Base-by-base conservation (phyloP, 257 asterid genomes). In the Voacanga thouarsii region DNA sequence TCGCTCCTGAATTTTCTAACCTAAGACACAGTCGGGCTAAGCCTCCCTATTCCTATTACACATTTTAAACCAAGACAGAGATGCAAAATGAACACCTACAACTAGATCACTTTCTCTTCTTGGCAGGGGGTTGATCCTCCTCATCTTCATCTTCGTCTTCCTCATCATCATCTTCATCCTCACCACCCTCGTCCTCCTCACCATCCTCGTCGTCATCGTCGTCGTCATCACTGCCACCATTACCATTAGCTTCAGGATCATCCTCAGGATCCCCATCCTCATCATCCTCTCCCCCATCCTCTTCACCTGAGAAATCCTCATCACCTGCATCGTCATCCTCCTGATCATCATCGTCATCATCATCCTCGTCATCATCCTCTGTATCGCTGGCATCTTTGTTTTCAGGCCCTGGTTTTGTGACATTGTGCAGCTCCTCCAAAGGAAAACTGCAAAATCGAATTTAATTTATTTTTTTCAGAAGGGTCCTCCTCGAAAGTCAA, bases 291-390 rank as follows among this genome's bases (percentile, higher is more conserved):
- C 80, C 96, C 14, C 88, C 97, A 55, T 85, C 94, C 80, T 89
- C 97, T 4, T 91, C 97, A 51, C 92, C 97, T 0, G 97, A 91
- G 85, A 93, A 91, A 86, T 91, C 98, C 71, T 89, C 97, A 18
- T 93, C 98, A 1, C 87, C 97, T 12, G 85, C 98, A 82, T 91
- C 98, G 51, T 92, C 97, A 0, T 87, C 95, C 12, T 85, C 92
- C 55, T 80, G 86, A 30, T 85, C 91, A 19, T 82, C 87, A 44
- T 84, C 94, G 0, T 85, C 92, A 0, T 86, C 94, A 0, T 89
- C 96, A 6, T 91, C 96, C 44, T 89, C 98, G 4, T 89, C 94
- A 7, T 92, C 97, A 19, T 92, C 88, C 77, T 92, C 97, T 0
- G 92, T 84, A 59, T 91, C 97, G 23, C 94, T 88, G 33, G 81